A percentile compares a stretch with the other conserved stretches of the same genome.
Conservation (phyloP, 805 yeast species). For the Helenozyma rhizophorensis region DNA sequence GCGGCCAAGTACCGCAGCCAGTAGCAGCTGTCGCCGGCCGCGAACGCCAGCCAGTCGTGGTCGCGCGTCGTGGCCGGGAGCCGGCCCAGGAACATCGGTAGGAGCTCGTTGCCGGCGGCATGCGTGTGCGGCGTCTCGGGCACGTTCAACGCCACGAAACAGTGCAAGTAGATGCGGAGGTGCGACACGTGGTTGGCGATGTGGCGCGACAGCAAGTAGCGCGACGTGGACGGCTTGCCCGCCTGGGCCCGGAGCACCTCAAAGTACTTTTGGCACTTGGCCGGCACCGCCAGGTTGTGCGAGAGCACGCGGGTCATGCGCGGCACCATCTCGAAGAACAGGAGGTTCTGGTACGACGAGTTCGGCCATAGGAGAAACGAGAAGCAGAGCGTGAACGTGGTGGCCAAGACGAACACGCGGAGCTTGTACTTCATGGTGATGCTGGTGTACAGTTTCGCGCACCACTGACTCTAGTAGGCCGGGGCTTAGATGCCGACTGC, state of each 20-base stretch:
- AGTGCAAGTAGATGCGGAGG: slow-evolving; percentile 10
- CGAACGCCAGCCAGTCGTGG: slow-evolving; percentile 6
- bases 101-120: slow-evolving; percentile 9
- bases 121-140: slow-evolving; percentile 6
- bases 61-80: slow-evolving; percentile 4
- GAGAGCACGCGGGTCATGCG: slow-evolving; percentile 2
- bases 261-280: slow-evolving; percentile 10
- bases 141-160: slow-evolving; percentile 8
- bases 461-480: no score
- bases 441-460: no score
- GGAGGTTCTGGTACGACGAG: slow-evolving; percentile 10
- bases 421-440: slow-evolving; percentile 9
- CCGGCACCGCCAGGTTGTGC: slow-evolving; percentile 4
- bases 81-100: slow-evolving; percentile 13
- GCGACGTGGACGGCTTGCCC: slow-evolving; percentile 8
- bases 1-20: slow-evolving; percentile 7
- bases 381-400: slow-evolving; percentile 6
- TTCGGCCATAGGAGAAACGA: slow-evolving; percentile 8
- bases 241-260: slow-evolving; percentile 5
- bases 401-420: slow-evolving; percentile 6
- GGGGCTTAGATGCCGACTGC: no score
- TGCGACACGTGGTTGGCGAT: slow-evolving; percentile 14
- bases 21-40: slow-evolving; percentile 2
- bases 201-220: slow-evolving; percentile 7
- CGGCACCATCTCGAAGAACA: slow-evolving; percentile 8